Percentiles rank a stretch among this genome's conserved stretches.
Conservation (phyloP, 1,284 basidiomycete genomes). For the Cryptococcus floricola region DNA sequence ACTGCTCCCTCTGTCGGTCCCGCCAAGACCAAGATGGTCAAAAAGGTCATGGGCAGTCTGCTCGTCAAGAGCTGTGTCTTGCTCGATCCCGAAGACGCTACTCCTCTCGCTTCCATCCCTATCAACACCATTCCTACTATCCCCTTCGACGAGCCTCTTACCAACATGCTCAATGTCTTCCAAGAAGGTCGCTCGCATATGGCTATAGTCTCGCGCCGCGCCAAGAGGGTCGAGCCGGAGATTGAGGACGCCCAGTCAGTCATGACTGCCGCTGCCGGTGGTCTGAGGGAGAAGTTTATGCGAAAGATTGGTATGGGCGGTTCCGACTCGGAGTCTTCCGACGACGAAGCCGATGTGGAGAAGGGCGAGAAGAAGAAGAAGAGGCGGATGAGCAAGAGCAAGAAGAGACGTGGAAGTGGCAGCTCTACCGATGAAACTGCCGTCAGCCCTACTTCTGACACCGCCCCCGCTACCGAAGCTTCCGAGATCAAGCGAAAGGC, state of each 20-base stretch:
- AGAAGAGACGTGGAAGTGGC: slow-evolving; percentile 11
- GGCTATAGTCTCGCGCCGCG: slow-evolving; percentile 73
- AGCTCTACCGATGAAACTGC: slow-evolving; percentile 10
- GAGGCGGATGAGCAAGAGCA: slow-evolving; percentile 5
- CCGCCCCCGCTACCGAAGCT: slow-evolving; percentile 11
- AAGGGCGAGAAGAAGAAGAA: slow-evolving; percentile 10
- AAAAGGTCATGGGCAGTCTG: slow-evolving; percentile 75
- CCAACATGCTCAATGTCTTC: slow-evolving; percentile 83
- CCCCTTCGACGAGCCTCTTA: slow-evolving; percentile 76
- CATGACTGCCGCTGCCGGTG: slow-evolving; percentile 52
- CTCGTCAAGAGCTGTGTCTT: slow-evolving; percentile 80
- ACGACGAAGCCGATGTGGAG: slow-evolving; percentile 57
- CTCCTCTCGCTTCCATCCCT: slow-evolving; percentile 70
- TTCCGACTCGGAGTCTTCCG: slow-evolving; percentile 51
- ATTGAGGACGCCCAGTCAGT: slow-evolving; percentile 29
- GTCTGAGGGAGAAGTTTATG: slow-evolving; percentile 43
- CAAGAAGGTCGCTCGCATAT: slow-evolving; percentile 85
- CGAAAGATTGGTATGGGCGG: slow-evolving; percentile 43
- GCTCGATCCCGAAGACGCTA: slow-evolving; percentile 82
- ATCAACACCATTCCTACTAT: slow-evolving; percentile 82
- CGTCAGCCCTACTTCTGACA: slow-evolving; percentile 24
- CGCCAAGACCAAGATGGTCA: slow-evolving; percentile 54
- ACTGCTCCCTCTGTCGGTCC: slow-evolving; percentile 23
- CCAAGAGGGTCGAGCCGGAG: slow-evolving; percentile 22
- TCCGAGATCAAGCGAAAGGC: slow-evolving; percentile 22